phyloP scores from a whole-genome alignment of 2,329 filamentous ascomycete genomes.

The Fusarium duplospermum region DNA sequence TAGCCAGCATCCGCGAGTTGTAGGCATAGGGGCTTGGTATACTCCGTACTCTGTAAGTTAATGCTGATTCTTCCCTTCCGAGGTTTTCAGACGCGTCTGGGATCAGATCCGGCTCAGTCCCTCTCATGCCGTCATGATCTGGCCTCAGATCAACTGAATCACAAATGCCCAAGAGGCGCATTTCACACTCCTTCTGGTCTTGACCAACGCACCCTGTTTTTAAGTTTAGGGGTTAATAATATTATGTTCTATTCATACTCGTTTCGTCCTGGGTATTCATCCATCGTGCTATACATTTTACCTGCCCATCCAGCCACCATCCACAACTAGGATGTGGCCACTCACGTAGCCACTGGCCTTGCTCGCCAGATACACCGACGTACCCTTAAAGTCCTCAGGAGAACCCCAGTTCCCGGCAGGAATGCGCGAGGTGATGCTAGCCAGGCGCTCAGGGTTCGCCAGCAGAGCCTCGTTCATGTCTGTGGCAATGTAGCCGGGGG shows the following conservation, averaged over 20 bases:
- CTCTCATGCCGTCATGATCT: constrained; percentile 1
- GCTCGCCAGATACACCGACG: constrained; percentile 80
- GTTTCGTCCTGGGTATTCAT: background rate
- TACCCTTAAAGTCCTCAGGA: constrained; percentile 90
- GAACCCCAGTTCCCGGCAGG: constrained; percentile 86
- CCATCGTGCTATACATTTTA: constrained; percentile 48
- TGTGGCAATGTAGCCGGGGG: constrained; percentile 91
- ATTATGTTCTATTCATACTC: constrained; percentile 16
- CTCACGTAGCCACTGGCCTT: constrained; percentile 83
- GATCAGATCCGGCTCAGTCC: constrained; percentile 12
- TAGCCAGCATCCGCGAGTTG: background rate
- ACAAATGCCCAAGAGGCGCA: constrained; percentile 11
- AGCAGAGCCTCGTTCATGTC: constrained; percentile 93
- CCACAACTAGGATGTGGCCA: constrained; percentile 84
- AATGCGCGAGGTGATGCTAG: constrained; percentile 82
- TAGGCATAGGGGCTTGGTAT: constrained; percentile 46
- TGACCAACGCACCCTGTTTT: background rate
- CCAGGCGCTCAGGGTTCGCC: constrained; percentile 74
- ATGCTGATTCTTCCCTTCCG: background rate
- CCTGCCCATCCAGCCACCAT: constrained; percentile 94
- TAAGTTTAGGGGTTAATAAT: background rate
- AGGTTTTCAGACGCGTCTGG: background rate
- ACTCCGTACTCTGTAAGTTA: constrained; percentile 46
- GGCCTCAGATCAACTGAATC: constrained; percentile 39
- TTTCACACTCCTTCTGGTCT: background rate